Conservation (phyloP, 2,329 filamentous ascomycete species). For the Phialemoniopsis sp. region DNA sequence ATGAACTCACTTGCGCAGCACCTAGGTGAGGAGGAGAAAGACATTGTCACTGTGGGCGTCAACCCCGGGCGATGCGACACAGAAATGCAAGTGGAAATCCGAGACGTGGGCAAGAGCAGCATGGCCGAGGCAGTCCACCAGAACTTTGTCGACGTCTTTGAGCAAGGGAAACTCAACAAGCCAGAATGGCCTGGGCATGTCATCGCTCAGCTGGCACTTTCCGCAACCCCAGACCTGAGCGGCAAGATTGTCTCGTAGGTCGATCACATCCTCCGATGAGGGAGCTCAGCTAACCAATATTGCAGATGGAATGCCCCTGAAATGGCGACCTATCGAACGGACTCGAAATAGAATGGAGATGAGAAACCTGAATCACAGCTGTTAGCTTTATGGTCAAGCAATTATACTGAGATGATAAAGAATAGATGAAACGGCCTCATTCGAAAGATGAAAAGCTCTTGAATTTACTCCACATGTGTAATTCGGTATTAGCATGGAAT, state of each 20-base stretch:
- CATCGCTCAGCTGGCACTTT: slow-evolving; percentile 72
- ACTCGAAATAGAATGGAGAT: slow-evolving; percentile 7
- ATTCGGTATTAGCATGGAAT: slow-evolving; percentile 80
- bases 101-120: slow-evolving; percentile 49
- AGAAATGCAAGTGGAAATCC: slow-evolving; percentile 81
- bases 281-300: background rate
- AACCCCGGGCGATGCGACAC: slow-evolving; percentile 83
- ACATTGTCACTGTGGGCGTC: slow-evolving; percentile 68
- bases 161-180: slow-evolving; percentile 67
- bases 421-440: slow-evolving; percentile 50
- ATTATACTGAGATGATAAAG: slow-evolving; percentile 8
- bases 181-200: slow-evolving; percentile 84
- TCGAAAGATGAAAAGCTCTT: slow-evolving; percentile 83
- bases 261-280: background rate
- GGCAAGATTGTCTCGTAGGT: slow-evolving; percentile 71
- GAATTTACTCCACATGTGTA: slow-evolving; percentile 58
- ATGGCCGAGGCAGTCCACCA: slow-evolving; percentile 58
- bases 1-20: slow-evolving; percentile 75
- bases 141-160: slow-evolving; percentile 65
- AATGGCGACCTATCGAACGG: slow-evolving; percentile 48
- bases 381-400: slow-evolving; percentile 8
- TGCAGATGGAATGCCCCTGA: slow-evolving; percentile 49
- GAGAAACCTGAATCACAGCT: slow-evolving; percentile 9
- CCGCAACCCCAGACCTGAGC: slow-evolving; percentile 62
- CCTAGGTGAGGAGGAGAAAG: slow-evolving; percentile 70